Percentiles rank a stretch among this genome's conserved stretches.
Evolutionary conservation across 495 filamentous ascomycete genomes (phyloP).

Genomic region (Beverwykella pulmonaria): DNA sequence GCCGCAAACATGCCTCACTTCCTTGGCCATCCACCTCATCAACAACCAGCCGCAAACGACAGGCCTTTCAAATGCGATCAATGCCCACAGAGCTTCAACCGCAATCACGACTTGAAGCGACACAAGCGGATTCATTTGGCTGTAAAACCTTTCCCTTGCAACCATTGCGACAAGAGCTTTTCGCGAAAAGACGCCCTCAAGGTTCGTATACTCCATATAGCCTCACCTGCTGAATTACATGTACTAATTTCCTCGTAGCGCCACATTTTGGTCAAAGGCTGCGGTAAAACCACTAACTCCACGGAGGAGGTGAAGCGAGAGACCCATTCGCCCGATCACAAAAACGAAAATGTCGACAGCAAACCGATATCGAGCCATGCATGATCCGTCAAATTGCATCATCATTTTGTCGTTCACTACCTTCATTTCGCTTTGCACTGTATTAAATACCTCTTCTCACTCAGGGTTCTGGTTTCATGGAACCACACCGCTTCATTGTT

Average conservation of each 20-base stretch:
- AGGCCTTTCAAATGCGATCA: conserved; percentile 93
- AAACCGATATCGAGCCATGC: conserved; percentile 40
- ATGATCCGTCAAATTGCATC: conserved; percentile 21
- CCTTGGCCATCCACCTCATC: conserved; percentile 54
- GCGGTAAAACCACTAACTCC: conserved; percentile 59
- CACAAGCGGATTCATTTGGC: conserved; percentile 94
- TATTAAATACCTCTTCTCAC: conserved; percentile 34
- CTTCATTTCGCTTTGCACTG: conserved; percentile 32
- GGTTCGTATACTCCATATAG: conserved; percentile 56
- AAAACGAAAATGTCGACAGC: conserved; percentile 32
- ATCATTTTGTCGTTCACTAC: background rate
- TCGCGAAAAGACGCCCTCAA: conserved; percentile 96
- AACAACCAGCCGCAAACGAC: conserved; percentile 62
- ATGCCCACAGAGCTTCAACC: conserved; percentile 91
- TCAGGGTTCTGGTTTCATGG: background rate
- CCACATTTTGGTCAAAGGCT: conserved; percentile 92
- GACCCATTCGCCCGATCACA: conserved; percentile 43
- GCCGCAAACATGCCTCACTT: conserved; percentile 60
- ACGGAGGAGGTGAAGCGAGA: conserved; percentile 44
- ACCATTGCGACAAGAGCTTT: conserved; percentile 93
- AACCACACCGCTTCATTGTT: conserved; percentile 23
- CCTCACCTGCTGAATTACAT: conserved; percentile 2
- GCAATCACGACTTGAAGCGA: conserved; percentile 95
- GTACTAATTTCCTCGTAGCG: conserved; percentile 59
- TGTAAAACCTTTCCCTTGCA: conserved; percentile 93